Evolutionary conservation across 139 green algal genomes (phyloP), one percentile per base, ranked within the genome.

Genomic region (Ulvella scutata): DNA sequence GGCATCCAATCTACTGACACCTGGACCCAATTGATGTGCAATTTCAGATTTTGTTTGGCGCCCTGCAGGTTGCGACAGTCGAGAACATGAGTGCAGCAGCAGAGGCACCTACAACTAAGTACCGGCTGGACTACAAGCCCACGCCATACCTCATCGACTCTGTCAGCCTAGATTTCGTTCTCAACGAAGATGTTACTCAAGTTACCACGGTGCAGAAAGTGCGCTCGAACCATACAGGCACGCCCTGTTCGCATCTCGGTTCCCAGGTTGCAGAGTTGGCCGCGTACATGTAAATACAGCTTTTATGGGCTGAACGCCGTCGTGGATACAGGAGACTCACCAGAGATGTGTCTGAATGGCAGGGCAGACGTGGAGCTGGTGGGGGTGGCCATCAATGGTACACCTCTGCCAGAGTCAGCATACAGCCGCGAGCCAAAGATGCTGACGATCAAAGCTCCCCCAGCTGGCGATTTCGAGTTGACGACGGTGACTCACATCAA

Each of bases 81-180:
- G 61, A 73, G 13, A 36, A 21, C 40, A 59, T 59, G 40, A 13
- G 17, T 59, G 40, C 40, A 59, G 17, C 51, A 1, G 10, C 72
- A 4, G 73, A 33, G 6, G 6, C 28, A 13, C 73, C 43, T 2
- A 37, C n/a, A 20, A 38, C 77, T 2, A 80, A 74, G 4, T 79
- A 84, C 78, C 77, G 84, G 3, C 84, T 87, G 78, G 90, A 95
- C 81, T 96, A 96, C 79, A 87, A 81, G 51, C 83, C 90, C 3
- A 79, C 84, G 2, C 81, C 86, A 4, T 96, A 93, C 83, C 61
- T 86, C 6, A 76, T 95, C 38, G 82, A 89, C 31, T 79, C 77
- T 3, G 82, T 97, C 23, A 31, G 87, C 72, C 80, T 97, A 23
- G 80, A 81, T 59, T 96, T 97, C 76, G 35, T 84, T 0, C 81